phyloP scores from a whole-genome alignment of 202 grass and related monocot genomes.

The Panicum hallii region DNA sequence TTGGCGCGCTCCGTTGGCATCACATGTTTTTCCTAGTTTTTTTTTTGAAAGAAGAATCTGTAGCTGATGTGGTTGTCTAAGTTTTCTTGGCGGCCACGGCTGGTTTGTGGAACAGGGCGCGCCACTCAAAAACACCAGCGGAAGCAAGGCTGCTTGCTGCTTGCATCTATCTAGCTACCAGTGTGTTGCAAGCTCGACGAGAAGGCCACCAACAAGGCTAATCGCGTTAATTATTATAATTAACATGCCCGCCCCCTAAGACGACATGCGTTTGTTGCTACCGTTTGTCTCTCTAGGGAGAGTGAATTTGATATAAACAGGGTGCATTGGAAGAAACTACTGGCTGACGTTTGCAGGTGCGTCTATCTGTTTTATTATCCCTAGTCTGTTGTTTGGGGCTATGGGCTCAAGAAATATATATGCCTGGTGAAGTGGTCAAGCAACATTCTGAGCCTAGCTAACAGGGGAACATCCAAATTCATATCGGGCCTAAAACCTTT shows the following conservation, averaged over 20 bases:
- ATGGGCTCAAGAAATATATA: background rate
- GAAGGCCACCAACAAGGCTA: background rate
- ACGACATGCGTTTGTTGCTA: background rate
- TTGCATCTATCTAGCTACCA: too few species aligned
- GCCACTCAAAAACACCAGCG: background rate
- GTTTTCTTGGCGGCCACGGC: conserved; percentile 30
- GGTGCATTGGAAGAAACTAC: background rate
- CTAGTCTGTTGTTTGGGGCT: background rate
- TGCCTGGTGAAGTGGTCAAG: background rate
- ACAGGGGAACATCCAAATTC: too few species aligned
- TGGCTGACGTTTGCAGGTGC: background rate
- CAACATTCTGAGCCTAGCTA: too few species aligned
- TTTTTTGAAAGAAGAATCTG: background rate
- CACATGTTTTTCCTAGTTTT: conserved; percentile 1
- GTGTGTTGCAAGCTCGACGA: too few species aligned
- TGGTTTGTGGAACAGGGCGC: conserved; percentile 17
- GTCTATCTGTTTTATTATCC: background rate
- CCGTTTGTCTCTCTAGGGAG: background rate
- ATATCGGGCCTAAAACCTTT: too few species aligned
- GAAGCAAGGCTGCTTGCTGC: too few species aligned
- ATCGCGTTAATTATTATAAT: background rate
- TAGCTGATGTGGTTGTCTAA: background rate
- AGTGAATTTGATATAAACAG: background rate
- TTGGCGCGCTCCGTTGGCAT: conserved; percentile 31
- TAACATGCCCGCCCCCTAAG: too few species aligned